Percentiles rank a stretch among this genome's conserved stretches.
phyloP scores from a whole-genome alignment of 805 yeast species.

The Kodamaea kaohsiungensis region DNA sequence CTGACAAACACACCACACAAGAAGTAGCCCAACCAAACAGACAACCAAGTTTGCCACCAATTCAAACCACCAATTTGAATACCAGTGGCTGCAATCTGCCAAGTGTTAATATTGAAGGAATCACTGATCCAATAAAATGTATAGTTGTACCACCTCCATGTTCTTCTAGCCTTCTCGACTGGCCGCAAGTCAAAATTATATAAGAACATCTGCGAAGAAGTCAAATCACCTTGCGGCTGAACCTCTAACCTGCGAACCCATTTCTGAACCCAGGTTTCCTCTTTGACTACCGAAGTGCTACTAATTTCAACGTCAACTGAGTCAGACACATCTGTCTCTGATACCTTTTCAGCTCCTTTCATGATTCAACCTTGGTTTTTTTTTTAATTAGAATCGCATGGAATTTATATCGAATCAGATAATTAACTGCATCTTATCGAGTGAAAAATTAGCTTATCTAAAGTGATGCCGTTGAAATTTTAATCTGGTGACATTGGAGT shows the following conservation, averaged over 20 bases:
- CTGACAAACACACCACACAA: conserved; percentile 70
- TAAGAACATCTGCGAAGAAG: conserved; percentile 63
- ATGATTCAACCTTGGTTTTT: not conserved
- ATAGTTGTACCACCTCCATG: conserved; percentile 85
- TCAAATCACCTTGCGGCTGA: conserved; percentile 42
- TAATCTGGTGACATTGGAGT: not conserved
- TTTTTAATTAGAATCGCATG: not conserved
- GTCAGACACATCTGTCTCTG: not conserved
- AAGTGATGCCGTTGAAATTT: not conserved
- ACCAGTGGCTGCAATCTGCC: conserved; percentile 91
- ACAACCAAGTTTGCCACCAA: conserved; percentile 92
- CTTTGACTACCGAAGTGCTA: conserved; percentile 19
- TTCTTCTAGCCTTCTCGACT: conserved; percentile 69
- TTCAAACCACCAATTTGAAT: conserved; percentile 66
- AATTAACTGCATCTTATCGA: not conserved
- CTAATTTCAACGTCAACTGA: not conserved
- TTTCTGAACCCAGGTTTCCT: conserved; percentile 33
- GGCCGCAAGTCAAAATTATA: conserved; percentile 78
- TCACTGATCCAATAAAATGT: conserved; percentile 87
- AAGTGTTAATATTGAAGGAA: conserved; percentile 84
- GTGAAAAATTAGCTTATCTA: conserved; percentile 1
- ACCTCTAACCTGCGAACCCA: conserved; percentile 27
- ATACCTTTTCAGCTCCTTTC: conserved; percentile 2
- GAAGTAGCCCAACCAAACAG: conserved; percentile 83
- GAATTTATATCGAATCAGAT: not conserved